Conservation (phyloP, 148 eudicot genomes). For the Dianthus caryophyllus region DNA sequence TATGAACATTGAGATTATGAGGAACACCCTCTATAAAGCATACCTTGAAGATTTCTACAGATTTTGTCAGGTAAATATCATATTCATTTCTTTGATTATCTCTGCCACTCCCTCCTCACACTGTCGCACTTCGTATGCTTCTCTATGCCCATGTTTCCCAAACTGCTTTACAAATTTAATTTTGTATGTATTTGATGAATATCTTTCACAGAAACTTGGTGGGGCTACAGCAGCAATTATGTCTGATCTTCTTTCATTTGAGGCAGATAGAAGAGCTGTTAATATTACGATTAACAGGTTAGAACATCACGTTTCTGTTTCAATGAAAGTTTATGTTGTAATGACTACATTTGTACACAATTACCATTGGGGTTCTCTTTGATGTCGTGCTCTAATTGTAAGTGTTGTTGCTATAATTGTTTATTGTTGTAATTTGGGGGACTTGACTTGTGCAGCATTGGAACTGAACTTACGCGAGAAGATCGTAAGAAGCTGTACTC, state of each 20-base stretch:
- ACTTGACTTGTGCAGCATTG: conserved; percentile 56
- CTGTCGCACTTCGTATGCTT: not conserved
- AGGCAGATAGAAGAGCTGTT: conserved; percentile 98
- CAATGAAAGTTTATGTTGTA: not conserved
- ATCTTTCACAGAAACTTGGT: conserved; percentile 69
- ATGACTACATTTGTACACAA: not conserved
- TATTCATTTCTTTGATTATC: not conserved
- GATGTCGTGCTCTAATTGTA: not conserved
- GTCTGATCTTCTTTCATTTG: conserved; percentile 96
- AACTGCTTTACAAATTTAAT: not conserved
- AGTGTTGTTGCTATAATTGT: not conserved
- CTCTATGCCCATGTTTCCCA: not conserved
- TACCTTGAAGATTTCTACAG: conserved; percentile 95
- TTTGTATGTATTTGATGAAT: conserved; percentile 2
- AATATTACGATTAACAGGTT: conserved; percentile 95
- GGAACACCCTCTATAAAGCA: conserved; percentile 96
- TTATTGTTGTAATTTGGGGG: conserved; percentile 2
- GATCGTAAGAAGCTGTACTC: conserved; percentile 91
- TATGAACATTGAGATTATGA: conserved; percentile 99
- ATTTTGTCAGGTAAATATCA: conserved; percentile 71
- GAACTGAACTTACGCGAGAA: conserved; percentile 97
- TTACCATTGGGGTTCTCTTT: not conserved
- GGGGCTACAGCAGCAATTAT: conserved; percentile 98
- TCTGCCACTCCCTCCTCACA: not conserved
- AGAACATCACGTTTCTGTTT: not conserved